Evolutionary conservation across 192 early-diverging fungal genomes (phyloP), one percentile per base, ranked within the genome.

Genomic region (Podila epicladia): DNA sequence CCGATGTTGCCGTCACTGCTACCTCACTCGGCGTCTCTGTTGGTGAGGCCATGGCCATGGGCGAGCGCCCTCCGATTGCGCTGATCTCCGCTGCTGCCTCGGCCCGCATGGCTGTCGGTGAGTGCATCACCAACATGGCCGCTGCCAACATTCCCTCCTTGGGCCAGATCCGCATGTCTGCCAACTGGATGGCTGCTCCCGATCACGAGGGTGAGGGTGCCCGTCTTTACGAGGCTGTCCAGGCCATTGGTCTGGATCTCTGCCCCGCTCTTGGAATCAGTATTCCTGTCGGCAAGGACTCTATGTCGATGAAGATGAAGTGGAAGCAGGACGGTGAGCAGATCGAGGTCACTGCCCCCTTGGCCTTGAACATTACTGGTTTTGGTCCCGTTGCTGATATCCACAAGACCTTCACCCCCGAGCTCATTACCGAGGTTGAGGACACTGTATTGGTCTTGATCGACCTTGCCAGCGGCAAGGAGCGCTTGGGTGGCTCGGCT

Each of bases 271-370:
- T 99, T 49, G 97, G 97, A 26, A 88, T 99, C 72, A 92, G 94
- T 55, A 94, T 99, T 66, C 98, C 98, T 8, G 98, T 99, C 22
- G 98, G 98, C 65, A 99, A 99, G 89, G 98, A 99, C 86, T 98
- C 97, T 11, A 97, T 99, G 97, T 96, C 95, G 49, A 99, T 99
- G 98, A 96, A 97, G 87, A 94, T 97, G 86, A 92, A 92, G 72
- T 98, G 97, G 96, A 71, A 88, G 60, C 69, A 72, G 53, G 70
- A 72, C n/a, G 84, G 82, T 12, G 65, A 83, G 28, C 69, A 84
- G 35, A 71, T 85, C 48, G 85, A 85, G 29, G 95, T 98, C 22
- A 97, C 94, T 5, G 93, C 97, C 9, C 98, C 98, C 0, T 80
- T 99, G 60, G 92, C 96, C 62, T 86, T 98, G 45, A 94, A 95